Base-by-base conservation (phyloP, 2,329 filamentous ascomycete genomes). In the Septoria linicola region DNA sequence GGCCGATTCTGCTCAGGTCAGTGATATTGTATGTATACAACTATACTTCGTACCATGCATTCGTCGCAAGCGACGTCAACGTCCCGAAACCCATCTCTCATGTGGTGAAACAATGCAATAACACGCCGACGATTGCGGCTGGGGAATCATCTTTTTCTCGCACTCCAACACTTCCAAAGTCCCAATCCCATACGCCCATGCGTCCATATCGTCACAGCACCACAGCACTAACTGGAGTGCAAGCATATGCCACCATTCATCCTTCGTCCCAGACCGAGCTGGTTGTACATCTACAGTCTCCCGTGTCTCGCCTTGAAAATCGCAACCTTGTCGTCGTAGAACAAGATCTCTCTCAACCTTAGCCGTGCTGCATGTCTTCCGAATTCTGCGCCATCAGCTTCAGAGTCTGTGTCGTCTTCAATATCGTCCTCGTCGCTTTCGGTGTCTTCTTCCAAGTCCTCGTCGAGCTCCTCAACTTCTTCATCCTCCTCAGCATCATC, bases 271-370 rank as follows among this genome's bases (percentile, higher is more conserved):
- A 27, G 23, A 16, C 34, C n/a, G 34, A 37, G 34, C 34, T 27
- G 19, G 8, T 11, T 10, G 35, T 13, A 27, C 31, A 41, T 35
- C 44, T 62, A 72, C 43, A 73, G 56, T 57, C 63, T 64, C 46
- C 80, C 83, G 69, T 88, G 84, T 54, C 88, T 79, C 25, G 86
- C 85, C 68, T 85, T 87, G 72, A 92, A 92, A 51, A 92, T 84
- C 21, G 85, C 83, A 46, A 89, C 82, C 69, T 89, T 88, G 66
- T 92, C 88, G 66, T 92, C 88, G 63, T 89, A 91, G 69, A 89
- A 92, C 56, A 91, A 70, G 57, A 93, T 92, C 73, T 92, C 87
- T 55, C 87, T 76, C 59, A 92, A 72, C 48, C 82, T 78, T 53
- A 91, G 76, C 61, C 78, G 72, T 8, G 62, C 63, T 27, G 54